Base-by-base conservation (phyloP, 2,329 filamentous ascomycete genomes). In the Verticillium albo-atrum region DNA sequence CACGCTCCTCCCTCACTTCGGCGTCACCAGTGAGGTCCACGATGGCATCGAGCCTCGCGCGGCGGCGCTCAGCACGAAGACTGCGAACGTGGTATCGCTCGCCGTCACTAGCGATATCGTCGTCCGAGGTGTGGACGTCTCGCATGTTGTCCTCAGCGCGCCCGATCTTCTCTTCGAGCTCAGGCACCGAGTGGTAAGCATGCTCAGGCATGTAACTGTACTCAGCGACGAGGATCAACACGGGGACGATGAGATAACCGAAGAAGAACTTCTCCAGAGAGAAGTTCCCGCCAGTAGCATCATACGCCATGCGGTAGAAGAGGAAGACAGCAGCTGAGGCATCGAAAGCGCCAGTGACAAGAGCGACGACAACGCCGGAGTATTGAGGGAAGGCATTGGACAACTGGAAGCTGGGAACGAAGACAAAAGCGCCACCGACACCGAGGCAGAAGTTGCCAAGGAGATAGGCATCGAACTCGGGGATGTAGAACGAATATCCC, bases 371-470 rank as follows among this genome's bases (percentile, higher is more conserved):
- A 20, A 85, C 72, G 2, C 85, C 85, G 4, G 83, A 81, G 65
- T 82, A 80, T 56, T 76, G 77, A 6, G 85, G 85, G 64, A 89
- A 88, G 12, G 85, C 82, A 69, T 88, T 87, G 23, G 85, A 85
- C 56, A 89, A 78, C 65, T 88, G 84, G 68, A 88, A 88, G 14
- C 83, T 85, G 3, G 86, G 81, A 55, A 88, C 82, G 71, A 88
- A 88, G 55, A 88, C 73, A 66, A 86, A 87, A 2, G 85, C 83
- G 14, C 86, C 86, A 34, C 85, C 86, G 17, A 88, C 73, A 1
- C 84, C 82, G 4, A 89, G 73, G 58, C 88, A 78, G 55, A 88
- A 73, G 68, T 87, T 87, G 28, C 82, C 84, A 1, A 79, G 70
- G 53, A 84, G 78, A 66, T 83, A 85, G 17, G 79, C 85, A 72